Conservation (phyloP, 1,139 yeast genomes). For the Scheffersomyces insectosa region DNA sequence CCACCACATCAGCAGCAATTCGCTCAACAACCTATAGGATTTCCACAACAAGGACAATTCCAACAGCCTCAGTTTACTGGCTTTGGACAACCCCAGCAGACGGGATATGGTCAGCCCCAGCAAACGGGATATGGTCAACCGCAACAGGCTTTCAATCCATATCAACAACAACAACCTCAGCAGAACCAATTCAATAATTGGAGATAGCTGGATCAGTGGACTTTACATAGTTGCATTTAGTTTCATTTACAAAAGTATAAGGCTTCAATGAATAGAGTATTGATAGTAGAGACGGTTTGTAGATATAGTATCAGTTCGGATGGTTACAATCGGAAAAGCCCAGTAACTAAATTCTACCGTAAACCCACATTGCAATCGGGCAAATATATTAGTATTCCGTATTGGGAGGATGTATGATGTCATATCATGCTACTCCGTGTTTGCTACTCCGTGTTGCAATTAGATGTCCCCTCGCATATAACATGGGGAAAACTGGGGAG, state of each 20-base stretch:
- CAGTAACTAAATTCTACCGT: too few relatives aligned
- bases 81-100: constrained; percentile 7
- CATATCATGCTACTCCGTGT: too few relatives aligned
- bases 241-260: not conserved
- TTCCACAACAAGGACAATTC: constrained; percentile 4
- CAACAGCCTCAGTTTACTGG: constrained; percentile 17
- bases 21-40: constrained; percentile 10
- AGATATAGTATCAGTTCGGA: too few relatives aligned
- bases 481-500: too few relatives aligned
- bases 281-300: too few relatives aligned
- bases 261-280: too few relatives aligned
- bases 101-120: not conserved
- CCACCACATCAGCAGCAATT: constrained; percentile 22
- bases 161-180: not conserved
- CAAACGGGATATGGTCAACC: not conserved
- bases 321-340: too few relatives aligned
- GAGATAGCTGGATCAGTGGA: not conserved
- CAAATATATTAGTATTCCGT: too few relatives aligned
- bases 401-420: too few relatives aligned
- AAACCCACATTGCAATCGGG: too few relatives aligned
- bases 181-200: not conserved
- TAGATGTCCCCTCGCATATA: too few relatives aligned
- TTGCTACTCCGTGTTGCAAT: too few relatives aligned
- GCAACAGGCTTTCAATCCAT: not conserved
- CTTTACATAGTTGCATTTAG: not conserved